These are phyloP conservation scores for Phialophora verrucosa DNA, from an alignment of 2,329 filamentous ascomycete species.

Conservation along the genomic window DNA sequence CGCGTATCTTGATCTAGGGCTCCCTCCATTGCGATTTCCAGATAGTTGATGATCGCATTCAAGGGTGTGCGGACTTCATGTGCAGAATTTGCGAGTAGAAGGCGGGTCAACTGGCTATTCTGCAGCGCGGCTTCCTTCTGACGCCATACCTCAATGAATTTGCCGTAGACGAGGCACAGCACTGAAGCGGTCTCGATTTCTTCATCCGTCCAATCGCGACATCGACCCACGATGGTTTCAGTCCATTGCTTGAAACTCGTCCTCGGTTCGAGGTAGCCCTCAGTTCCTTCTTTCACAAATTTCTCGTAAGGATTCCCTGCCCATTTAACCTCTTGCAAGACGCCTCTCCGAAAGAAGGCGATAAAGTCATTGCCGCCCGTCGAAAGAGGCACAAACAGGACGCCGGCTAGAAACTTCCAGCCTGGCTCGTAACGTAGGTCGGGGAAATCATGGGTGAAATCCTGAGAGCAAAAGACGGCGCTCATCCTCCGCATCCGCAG, in stretches of 20 bases:
- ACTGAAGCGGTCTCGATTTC: constrained; percentile 89
- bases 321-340: constrained; percentile 79
- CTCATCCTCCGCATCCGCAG: constrained; percentile 75
- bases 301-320: constrained; percentile 88
- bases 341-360: constrained; percentile 83
- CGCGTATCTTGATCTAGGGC: constrained; percentile 78
- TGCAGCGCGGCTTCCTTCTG: constrained; percentile 86
- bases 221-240: constrained; percentile 80
- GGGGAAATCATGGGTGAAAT: constrained; percentile 76
- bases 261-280: constrained; percentile 75
- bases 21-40: constrained; percentile 88
- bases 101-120: constrained; percentile 76
- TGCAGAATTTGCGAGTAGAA: constrained; percentile 84
- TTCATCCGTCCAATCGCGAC: constrained; percentile 85
- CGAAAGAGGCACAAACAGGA: constrained; percentile 82
- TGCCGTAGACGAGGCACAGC: constrained; percentile 83
- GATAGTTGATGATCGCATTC: constrained; percentile 93
- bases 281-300: constrained; percentile 71
- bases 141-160: constrained; percentile 90
- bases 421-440: constrained; percentile 80
- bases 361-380: constrained; percentile 81
- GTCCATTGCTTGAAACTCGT: constrained; percentile 81
- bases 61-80: constrained; percentile 90
- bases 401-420: constrained; percentile 76
- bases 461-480: constrained; percentile 77